Evolutionary conservation across 345 rosid genomes (phyloP).

Genomic region (Eucalyptus grandis): DNA sequence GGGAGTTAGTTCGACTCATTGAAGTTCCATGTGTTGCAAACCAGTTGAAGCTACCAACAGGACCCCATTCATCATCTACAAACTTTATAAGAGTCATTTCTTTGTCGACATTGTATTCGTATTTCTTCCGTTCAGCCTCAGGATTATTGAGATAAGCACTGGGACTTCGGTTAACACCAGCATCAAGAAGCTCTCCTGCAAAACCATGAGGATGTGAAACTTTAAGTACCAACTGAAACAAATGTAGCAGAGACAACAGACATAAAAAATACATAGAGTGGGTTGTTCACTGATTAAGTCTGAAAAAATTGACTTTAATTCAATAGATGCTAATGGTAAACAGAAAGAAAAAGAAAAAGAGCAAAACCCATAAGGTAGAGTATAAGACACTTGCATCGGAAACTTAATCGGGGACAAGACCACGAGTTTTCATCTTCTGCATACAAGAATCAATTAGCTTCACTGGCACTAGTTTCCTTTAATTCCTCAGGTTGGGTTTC

Average conservation of each 20-base stretch:
- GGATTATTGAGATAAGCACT: slow-evolving; percentile 96
- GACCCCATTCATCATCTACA: slow-evolving; percentile 92
- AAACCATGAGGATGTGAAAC: background rate
- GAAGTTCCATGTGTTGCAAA: slow-evolving; percentile 99
- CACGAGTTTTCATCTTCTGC: background rate
- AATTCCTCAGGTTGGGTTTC: background rate
- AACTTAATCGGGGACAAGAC: background rate
- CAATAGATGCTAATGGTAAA: background rate
- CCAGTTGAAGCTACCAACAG: slow-evolving; percentile 96
- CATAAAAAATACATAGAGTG: background rate
- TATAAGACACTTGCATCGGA: background rate
- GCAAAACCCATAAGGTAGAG: background rate
- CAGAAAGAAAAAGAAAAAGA: background rate
- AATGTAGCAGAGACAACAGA: background rate
- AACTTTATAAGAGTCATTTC: slow-evolving; percentile 96
- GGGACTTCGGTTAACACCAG: slow-evolving; percentile 92
- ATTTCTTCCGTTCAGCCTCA: slow-evolving; percentile 52
- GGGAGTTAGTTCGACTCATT: slow-evolving; percentile 92
- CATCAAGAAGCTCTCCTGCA: slow-evolving; percentile 82
- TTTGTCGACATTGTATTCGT: slow-evolving; percentile 78
- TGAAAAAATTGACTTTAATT: background rate
- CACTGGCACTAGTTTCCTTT: background rate
- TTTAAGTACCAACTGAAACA: background rate
- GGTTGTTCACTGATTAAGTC: background rate
- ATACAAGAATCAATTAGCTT: background rate